A percentile compares a stretch with the other conserved stretches of the same genome.
Evolutionary conservation across 306 rosid species (phyloP).

Genomic region (Potentilla sterilis): DNA sequence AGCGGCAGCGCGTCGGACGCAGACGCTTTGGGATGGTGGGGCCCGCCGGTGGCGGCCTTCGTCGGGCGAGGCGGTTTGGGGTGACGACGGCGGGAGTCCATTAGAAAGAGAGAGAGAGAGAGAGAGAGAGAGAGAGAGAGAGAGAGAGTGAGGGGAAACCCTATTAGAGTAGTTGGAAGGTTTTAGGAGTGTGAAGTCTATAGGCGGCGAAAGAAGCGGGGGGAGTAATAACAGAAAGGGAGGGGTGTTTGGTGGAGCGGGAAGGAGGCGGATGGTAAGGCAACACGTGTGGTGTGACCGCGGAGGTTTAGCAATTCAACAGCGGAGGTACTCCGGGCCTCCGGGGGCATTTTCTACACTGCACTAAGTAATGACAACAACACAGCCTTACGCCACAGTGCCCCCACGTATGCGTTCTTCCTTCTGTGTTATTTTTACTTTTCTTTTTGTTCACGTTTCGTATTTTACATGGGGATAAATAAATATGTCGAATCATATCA

Average conservation of each 20-base stretch:
- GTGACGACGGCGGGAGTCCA: background rate
- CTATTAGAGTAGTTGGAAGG: background rate
- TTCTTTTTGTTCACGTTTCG: too few relatives aligned
- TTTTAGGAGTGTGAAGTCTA: background rate
- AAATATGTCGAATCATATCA: too few relatives aligned
- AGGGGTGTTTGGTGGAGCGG: background rate
- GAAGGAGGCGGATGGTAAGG: background rate
- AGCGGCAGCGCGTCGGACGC: slow-evolving; percentile 1
- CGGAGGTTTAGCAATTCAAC: background rate
- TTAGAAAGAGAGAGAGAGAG: background rate
- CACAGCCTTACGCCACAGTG: too few relatives aligned
- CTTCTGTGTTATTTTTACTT: too few relatives aligned
- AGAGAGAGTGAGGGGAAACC: background rate
- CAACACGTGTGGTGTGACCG: too few relatives aligned
- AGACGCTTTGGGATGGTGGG: background rate
- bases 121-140: background rate
- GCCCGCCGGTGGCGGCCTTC: background rate
- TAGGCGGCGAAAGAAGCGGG: background rate
- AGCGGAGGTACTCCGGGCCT: background rate
- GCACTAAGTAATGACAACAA: too few relatives aligned
- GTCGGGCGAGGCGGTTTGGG: background rate
- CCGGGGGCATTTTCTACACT: background rate
- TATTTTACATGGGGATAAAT: too few relatives aligned
- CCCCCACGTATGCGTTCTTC: too few relatives aligned
- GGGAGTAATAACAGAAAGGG: background rate